These are phyloP conservation scores for Nitzschia inconspicua DNA, from an alignment of 108 stramenopile species.

Conservation along the genomic window DNA sequence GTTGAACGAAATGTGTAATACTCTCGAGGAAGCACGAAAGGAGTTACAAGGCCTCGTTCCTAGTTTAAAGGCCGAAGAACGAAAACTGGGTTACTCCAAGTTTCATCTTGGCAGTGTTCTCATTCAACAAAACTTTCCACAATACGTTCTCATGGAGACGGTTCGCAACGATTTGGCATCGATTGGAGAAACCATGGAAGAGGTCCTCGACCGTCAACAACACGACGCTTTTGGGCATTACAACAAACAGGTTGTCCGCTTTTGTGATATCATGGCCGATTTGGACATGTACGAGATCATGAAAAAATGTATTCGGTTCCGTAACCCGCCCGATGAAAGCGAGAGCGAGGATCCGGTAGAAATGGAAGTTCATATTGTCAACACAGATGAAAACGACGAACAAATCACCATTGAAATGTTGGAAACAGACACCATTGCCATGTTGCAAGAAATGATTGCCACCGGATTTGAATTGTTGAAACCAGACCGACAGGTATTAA, in stretches of 20 bases:
- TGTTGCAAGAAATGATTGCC: conserved; percentile 7
- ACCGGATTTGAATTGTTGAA: background rate
- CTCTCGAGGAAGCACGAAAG: background rate
- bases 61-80: conserved; percentile 6
- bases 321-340: conserved; percentile 15
- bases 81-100: conserved; percentile 14
- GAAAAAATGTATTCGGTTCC: conserved; percentile 23
- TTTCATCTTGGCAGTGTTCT: conserved; percentile 30
- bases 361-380: conserved; percentile 13
- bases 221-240: conserved; percentile 9
- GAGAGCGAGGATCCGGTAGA: conserved; percentile 21
- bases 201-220: conserved; percentile 15
- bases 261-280: conserved; percentile 32
- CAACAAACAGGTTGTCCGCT: conserved; percentile 8
- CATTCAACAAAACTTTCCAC: conserved; percentile 18
- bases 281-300: conserved; percentile 32
- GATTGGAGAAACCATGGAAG: background rate
- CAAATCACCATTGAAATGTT: conserved; percentile 14
- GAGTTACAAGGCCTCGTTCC: conserved; percentile 13
- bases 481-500: no score
- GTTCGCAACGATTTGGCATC: background rate
- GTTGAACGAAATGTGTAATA: background rate
- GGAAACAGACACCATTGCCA: conserved; percentile 14
- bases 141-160: conserved; percentile 12
- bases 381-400: conserved; percentile 8